These are phyloP conservation scores for Nyssa sinensis DNA, from an alignment of 148 eudicot species.

Conservation along the genomic window DNA sequence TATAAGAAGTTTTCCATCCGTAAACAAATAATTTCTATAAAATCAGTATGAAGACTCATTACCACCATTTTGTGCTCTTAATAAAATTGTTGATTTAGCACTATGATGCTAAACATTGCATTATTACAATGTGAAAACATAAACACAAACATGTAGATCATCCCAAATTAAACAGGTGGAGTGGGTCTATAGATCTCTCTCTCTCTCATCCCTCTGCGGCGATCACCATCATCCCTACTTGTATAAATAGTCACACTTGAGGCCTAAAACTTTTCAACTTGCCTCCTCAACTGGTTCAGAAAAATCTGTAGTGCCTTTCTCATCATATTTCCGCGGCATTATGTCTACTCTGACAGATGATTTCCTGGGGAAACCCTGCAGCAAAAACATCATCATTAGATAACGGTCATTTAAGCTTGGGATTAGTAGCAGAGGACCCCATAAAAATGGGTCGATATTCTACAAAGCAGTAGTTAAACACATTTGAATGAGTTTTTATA, in stretches of 20 bases:
- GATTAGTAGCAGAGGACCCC: background rate
- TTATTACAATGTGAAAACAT: background rate
- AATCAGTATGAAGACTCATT: background rate
- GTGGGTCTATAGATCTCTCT: background rate
- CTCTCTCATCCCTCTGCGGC: constrained; percentile 6
- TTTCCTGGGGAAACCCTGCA: constrained; percentile 14
- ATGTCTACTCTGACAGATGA: background rate
- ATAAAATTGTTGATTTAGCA: background rate
- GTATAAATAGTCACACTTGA: constrained; percentile 2
- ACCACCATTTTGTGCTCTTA: background rate
- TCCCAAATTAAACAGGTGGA: background rate
- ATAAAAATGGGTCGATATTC: background rate
- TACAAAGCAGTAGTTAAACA: background rate
- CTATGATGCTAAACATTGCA: background rate
- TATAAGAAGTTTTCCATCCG: background rate
- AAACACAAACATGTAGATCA: too few species aligned
- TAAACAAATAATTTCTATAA: background rate
- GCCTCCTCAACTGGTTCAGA: background rate
- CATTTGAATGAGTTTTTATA: background rate
- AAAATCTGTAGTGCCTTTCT: background rate
- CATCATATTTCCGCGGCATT: background rate
- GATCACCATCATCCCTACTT: constrained; percentile 8
- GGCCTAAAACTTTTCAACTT: constrained; percentile 6
- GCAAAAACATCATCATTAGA: background rate
- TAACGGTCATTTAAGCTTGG: background rate